Base-by-base conservation (phyloP, 495 filamentous ascomycete genomes). In the Lichenothelia convexa region DNA sequence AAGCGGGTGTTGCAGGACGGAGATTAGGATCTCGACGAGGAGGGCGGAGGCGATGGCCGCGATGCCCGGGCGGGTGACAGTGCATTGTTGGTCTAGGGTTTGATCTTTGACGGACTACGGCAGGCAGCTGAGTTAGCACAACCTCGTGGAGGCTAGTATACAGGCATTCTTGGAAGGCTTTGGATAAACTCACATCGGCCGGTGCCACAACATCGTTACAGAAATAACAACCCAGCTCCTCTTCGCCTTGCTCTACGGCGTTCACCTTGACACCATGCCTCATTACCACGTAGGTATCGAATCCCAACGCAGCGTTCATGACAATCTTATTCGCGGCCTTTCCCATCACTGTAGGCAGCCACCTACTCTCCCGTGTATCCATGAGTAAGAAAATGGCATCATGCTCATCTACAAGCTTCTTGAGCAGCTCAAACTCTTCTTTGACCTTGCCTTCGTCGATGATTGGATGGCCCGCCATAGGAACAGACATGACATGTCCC, bases 171-270 rank as follows among this genome's bases (percentile, higher is more conserved):
- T n/a, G 20, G 12, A 4, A 9, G 23, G 8, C 22, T 8, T 9
- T 27, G 18, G 29, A n/a, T 11, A 26, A 40, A 67, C 80, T 73
- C 65, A 92, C 85, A 60, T 97, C 85, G 44, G 75, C 78, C 19
- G 89, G 89, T 30, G 84, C 81, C 21, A 97, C 89, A 30, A 97
- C 87, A 53, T 97, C 89, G 49, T 91, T 94, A 60, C 89, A 97
- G 54, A 94, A 97, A 51, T 97, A 97, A 49, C 89, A 97, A 8
- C 89, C 89, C 18, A 94, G 65, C 40, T 83, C 77, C 18, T 71
- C 62, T 18, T 62, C 72, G 15, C 67, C 63, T 18, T 45, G 17
- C 5, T 42, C 32, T 4, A 31, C 4, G 13, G 23, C 35, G 17
- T 22, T 35, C 16, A 41, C 40, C 35, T 55, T 56, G 11, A 80